phyloP scores from a whole-genome alignment of 805 yeast genomes.

The Hanseniaspora hatyaiensis region DNA sequence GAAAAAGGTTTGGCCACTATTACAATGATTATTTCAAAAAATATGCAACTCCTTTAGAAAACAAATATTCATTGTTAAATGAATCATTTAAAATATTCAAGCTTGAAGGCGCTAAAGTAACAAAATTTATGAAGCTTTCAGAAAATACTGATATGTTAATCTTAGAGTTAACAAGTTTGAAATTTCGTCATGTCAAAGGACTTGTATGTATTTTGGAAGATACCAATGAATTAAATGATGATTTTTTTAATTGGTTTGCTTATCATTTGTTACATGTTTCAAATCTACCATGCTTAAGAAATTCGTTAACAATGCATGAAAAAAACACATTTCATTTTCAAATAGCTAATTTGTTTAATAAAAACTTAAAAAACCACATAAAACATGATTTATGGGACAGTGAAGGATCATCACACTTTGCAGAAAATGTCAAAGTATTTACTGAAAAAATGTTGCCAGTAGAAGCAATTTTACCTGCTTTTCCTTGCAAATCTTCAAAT shows the following conservation, averaged over 20 bases:
- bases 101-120: conserved; percentile 1
- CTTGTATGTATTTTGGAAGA: conserved; percentile 29
- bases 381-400: conserved; percentile 39
- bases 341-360: conserved; percentile 37
- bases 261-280: conserved; percentile 31
- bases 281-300: conserved; percentile 23
- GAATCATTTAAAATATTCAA: conserved; percentile 10
- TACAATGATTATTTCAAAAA: conserved; percentile 8
- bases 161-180: conserved; percentile 29
- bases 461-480: conserved; percentile 52
- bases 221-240: conserved; percentile 19
- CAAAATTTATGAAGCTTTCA: conserved; percentile 19
- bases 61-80: neutral
- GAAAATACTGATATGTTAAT: conserved; percentile 24
- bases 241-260: conserved; percentile 32
- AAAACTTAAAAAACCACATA: conserved; percentile 37
- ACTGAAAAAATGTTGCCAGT: conserved; percentile 38
- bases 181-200: conserved; percentile 32
- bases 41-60: neutral
- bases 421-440: conserved; percentile 36
- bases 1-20: conserved; percentile 26
- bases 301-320: neutral
- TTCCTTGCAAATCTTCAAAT: conserved; percentile 56
- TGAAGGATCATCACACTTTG: conserved; percentile 37
- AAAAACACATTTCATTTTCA: conserved; percentile 22